Base-by-base conservation (phyloP, 192 early-diverging fungal species). In the Coemansia sp. region DNA sequence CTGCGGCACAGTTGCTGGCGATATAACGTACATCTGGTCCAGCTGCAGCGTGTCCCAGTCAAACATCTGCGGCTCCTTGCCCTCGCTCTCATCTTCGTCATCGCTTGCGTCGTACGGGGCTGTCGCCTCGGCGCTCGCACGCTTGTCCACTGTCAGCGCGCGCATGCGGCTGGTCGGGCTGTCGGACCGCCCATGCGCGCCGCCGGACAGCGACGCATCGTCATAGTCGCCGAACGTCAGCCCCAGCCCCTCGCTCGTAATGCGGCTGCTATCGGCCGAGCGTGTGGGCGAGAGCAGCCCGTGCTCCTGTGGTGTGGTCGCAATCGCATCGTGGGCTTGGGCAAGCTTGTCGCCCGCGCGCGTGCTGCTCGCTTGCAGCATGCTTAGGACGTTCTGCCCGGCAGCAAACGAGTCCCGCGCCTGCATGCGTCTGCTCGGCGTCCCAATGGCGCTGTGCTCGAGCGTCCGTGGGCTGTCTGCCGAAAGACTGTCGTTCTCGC, bases 1-100 rank as follows among this genome's bases (percentile, higher is more conserved):
- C 55, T 83, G 82, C 11, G 84, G 81, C 45, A 93, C 76, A 6
- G 86, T 85, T 27, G 85, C 81, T 54, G 81, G 82, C 50, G 88
- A 87, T 70, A 95, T 93, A n/a, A 96, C 94, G 81, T 93, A 89
- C 95, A 98, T 98, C 70, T 98, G 93, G 78, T 94, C 90, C 12
- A 87, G 86, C 63, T 84, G 74, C 72, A 93, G 92, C 14, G 68
- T 79, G 45, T 88, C 84, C 92, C 92, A 98, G 54, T 88, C 82
- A 72, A 91, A 93, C 7, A 62, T 48, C 50, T 69, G 60, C 16
- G 48, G 61, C 58, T 57, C 60, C 35, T 80, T 62, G 22, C 64
- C 54, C n/a, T 66, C 42, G 51, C 29, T 42, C 5, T 69, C 70
- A 11, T 69, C 67, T 50, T 50, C 49, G n/a, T 56, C 62, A 25